Evolutionary conservation across 2,329 filamentous ascomycete genomes (phyloP), one percentile per base, ranked within the genome.

Genomic region (Akanthomyces dipterigenus): DNA sequence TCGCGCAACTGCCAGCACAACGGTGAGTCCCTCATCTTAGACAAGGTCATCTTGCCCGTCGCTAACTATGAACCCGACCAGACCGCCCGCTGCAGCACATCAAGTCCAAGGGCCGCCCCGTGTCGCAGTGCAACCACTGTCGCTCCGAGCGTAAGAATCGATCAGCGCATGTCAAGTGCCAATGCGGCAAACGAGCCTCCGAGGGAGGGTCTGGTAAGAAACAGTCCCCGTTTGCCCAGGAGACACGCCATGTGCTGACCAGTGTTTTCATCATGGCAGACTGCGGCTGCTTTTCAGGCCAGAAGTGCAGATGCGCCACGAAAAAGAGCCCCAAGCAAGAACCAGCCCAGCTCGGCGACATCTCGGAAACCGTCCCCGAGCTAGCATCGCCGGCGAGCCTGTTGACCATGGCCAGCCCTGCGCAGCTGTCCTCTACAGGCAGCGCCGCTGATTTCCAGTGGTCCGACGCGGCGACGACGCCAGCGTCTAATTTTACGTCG

Each of bases 101-200:
- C 7, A 62, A 56, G 28, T 20, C 53, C 16, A 56, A 62, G 16
- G 60, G 60, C 14, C 53, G 60, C 9, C 60, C 60, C 14, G 46
- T 56, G 12, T 62, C 60, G n/a, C 60, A 62, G 24, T 62, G 60
- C 38, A 53, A 62, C 46, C 60, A 62, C 54, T 62, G 60, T 31
- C 53, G 60, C 38, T 50, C 53, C 20, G 53, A 56, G 54, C 60
- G 60, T 36, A 57, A 56, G 46, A 56, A 49, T 16, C n/a, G 53
- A 14, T 62, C 60, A 3, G 60, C 60, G 22, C 60, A 62, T 5
- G 60, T 62, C n/a, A 62, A 62, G 5, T 62, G 60, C 38, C 43
- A 57, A n/a, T 96, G 92, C 75, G 90, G 89, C 72, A 89, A 93
- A 75, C 42, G 54, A 12, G 36, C 45, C 5, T 46, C 53, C 60